phyloP scores from a whole-genome alignment of 495 filamentous ascomycete species.

The Thermochaetoides thermophila region DNA sequence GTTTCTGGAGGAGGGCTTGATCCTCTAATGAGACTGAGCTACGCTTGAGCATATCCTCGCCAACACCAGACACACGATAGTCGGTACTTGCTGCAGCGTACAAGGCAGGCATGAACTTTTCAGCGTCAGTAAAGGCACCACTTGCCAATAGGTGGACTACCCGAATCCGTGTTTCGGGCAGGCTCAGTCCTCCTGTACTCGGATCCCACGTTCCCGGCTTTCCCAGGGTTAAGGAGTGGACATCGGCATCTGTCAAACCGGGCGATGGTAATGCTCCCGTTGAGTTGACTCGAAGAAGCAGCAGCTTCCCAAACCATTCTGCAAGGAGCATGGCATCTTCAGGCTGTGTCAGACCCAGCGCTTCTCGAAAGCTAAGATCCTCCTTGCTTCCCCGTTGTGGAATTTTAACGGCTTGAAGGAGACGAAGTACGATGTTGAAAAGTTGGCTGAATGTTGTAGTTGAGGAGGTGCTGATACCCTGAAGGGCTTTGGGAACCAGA shows the following conservation, averaged over 20 bases:
- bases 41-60: conserved; percentile 74
- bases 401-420: conserved; percentile 55
- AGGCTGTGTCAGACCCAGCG: conserved; percentile 44
- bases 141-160: conserved; percentile 60
- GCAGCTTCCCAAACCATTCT: conserved; percentile 61
- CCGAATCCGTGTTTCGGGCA: conserved; percentile 49
- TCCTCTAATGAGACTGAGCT: conserved; percentile 59
- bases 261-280: conserved; percentile 34
- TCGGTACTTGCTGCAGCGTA: conserved; percentile 72
- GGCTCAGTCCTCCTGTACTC: conserved; percentile 46
- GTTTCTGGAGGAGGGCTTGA: conserved; percentile 37
- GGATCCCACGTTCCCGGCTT: conserved; percentile 60
- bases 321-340: conserved; percentile 64
- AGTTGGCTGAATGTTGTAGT: conserved; percentile 53
- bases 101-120: conserved; percentile 70
- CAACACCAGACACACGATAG: conserved; percentile 61
- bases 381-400: conserved; percentile 65
- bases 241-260: conserved; percentile 55
- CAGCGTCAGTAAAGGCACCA: conserved; percentile 65
- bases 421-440: conserved; percentile 70
- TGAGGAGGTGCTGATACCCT: conserved; percentile 54
- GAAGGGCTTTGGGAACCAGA: conserved; percentile 55
- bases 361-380: conserved; percentile 50
- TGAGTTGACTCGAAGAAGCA: conserved; percentile 45
- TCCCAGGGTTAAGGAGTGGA: conserved; percentile 55